Evolutionary conservation across 2,329 filamentous ascomycete genomes (phyloP).

Genomic region (Botryotinia calthae): DNA sequence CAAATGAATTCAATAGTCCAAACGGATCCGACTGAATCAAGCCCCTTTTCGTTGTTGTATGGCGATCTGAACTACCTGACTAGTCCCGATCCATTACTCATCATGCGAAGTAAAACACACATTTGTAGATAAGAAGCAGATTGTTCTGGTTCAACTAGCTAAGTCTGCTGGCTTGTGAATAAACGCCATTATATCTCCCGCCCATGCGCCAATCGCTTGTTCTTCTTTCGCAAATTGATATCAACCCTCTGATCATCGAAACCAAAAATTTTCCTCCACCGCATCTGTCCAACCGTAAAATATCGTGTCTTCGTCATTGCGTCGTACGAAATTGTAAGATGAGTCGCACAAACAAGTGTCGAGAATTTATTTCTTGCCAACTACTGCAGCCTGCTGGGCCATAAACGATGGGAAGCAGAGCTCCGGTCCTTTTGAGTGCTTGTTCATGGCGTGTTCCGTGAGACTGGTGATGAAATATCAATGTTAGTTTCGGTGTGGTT

Average conservation of each 20-base stretch:
- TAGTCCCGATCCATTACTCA: not conserved
- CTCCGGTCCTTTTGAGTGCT: constrained; percentile 68
- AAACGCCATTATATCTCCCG: constrained; percentile 25
- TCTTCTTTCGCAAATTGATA: constrained; percentile 15
- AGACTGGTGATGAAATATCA: constrained; percentile 45
- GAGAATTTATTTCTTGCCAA: constrained; percentile 20
- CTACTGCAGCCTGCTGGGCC: constrained; percentile 7
- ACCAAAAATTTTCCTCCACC: constrained; percentile 4
- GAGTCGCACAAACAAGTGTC: not conserved
- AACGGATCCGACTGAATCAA: not conserved
- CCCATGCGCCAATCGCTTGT: constrained; percentile 32
- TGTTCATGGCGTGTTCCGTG: constrained; percentile 69
- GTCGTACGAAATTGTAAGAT: constrained; percentile 7
- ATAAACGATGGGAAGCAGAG: constrained; percentile 63
- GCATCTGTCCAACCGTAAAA: constrained; percentile 19
- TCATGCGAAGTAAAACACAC: not conserved
- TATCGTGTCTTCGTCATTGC: constrained; percentile 13
- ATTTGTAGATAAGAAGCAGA: constrained; percentile 10
- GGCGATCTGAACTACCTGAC: not conserved
- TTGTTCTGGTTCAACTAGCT: constrained; percentile 16
- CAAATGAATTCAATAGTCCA: not conserved
- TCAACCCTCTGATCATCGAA: constrained; percentile 11
- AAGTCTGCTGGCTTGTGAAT: constrained; percentile 17
- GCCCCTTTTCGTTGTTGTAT: not conserved
- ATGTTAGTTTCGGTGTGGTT: not conserved